Evolutionary conservation across 495 filamentous ascomycete genomes (phyloP).

Genomic region (Copromyces sp.): DNA sequence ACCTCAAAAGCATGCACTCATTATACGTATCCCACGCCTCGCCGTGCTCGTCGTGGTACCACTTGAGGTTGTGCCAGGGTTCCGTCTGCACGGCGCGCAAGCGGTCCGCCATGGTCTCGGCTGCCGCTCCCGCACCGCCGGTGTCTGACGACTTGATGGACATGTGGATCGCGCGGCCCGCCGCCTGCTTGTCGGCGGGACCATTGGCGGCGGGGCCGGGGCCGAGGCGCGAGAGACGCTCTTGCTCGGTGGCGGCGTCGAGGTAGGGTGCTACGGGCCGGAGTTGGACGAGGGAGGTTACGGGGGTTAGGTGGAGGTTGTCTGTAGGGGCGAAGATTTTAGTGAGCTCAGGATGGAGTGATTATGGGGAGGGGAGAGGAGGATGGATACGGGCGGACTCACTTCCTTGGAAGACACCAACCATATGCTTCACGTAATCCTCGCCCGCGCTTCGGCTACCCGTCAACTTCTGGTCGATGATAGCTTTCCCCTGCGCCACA

Average conservation of each 20-base stretch:
- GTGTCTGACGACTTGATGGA: conserved; percentile 31
- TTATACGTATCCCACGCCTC: conserved; percentile 34
- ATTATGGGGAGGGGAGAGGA: neutral
- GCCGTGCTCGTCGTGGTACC: conserved; percentile 34
- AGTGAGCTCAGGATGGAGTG: neutral
- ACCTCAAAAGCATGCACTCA: conserved; percentile 27
- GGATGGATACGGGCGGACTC: conserved; percentile 3
- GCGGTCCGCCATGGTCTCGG: conserved; percentile 39
- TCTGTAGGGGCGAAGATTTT: conserved; percentile 16
- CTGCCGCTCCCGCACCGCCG: conserved; percentile 19
- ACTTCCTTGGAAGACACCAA: conserved; percentile 42
- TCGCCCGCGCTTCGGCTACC: conserved; percentile 26
- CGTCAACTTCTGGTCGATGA: conserved; percentile 34
- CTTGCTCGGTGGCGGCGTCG: conserved; percentile 35
- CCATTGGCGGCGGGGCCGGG: conserved; percentile 6
- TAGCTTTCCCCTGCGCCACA: conserved; percentile 31
- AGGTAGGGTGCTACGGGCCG: conserved; percentile 38
- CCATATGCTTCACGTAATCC: conserved; percentile 32
- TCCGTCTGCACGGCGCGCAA: conserved; percentile 36
- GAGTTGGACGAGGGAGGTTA: conserved; percentile 33
- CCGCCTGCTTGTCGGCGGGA: conserved; percentile 6
- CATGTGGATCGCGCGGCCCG: conserved; percentile 40
- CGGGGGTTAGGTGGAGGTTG: conserved; percentile 39
- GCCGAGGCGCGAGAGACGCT: conserved; percentile 26
- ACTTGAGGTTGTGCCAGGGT: conserved; percentile 31